Evolutionary conservation across 1,139 yeast genomes (phyloP), one percentile per base, ranked within the genome.

Genomic region (Taphrina deformans): DNA sequence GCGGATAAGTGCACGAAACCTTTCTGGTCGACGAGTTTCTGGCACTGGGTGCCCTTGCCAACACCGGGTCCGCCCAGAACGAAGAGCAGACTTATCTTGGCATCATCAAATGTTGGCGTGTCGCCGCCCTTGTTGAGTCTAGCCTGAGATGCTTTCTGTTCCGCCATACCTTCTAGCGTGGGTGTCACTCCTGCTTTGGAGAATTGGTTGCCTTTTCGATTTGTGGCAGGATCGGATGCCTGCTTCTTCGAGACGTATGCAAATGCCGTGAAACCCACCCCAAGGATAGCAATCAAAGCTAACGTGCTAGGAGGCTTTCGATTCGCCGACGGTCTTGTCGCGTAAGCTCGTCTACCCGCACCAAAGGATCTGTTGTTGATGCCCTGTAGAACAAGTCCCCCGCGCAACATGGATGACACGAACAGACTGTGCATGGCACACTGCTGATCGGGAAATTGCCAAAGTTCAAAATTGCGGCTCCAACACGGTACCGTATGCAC

Each of bases 41-140:
- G 88, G 79, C 97, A 90, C 77, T 93, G 99, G 1, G 99, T 93
- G 66, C 99, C 99, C 75, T 93, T 93, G 48, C 99, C 99, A 18
- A 96, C 87, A 16, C 99, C 73, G 45, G 83, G 83, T 4, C 83
- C 90, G 38, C 96, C 96, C 6, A 38, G 58, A 2, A 93, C 97
- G 75, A 89, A 93, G 31, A 93, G 82, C 6, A 93, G 96, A 35
- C 89, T 84, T n/a, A 65, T 40, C 12, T 63, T 29, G 10, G 66
- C 21, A 6, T 26, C 38, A 21, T 65, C 67, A 16, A 65, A 65
- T 12, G 62, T 44, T 1, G 66, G 62, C 9, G 26, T 27, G 24
- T 18, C 14, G 10, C 51, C 59, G 16, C 59, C 65, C 29, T 61
- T 53, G 23, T 40, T 46, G 44, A 52, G 27, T 29, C 29, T 52